Evolutionary conservation across 495 filamentous ascomycete genomes (phyloP).

Genomic region (Niebla homalea): DNA sequence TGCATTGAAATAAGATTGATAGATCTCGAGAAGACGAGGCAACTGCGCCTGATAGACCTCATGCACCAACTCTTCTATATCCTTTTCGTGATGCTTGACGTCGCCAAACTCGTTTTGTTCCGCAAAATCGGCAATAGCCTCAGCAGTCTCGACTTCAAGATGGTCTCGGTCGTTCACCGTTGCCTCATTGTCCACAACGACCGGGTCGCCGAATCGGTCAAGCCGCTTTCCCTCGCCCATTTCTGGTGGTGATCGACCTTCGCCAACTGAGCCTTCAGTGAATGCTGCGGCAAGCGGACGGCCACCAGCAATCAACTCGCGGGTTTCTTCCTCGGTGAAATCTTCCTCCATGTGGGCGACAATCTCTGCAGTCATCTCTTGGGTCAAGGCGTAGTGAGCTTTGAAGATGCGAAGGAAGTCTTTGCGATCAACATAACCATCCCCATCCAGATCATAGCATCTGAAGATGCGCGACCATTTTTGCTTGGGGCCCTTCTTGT

Average conservation of each 20-base stretch:
- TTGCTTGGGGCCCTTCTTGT: slow-evolving; percentile 51
- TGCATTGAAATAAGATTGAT: too few species aligned
- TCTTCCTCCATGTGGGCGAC: slow-evolving; percentile 72
- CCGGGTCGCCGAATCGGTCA: slow-evolving; percentile 45
- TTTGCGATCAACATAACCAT: slow-evolving; percentile 74
- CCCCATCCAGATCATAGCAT: slow-evolving; percentile 81
- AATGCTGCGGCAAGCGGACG: slow-evolving; percentile 67
- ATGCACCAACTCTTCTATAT: background rate
- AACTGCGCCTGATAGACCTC: slow-evolving; percentile 3
- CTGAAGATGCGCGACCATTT: slow-evolving; percentile 64
- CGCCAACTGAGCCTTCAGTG: slow-evolving; percentile 33
- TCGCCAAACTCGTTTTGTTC: slow-evolving; percentile 28
- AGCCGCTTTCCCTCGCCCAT: slow-evolving; percentile 48
- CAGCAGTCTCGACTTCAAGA: slow-evolving; percentile 36
- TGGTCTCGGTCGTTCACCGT: slow-evolving; percentile 31
- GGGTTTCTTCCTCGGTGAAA: slow-evolving; percentile 52
- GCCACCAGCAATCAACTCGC: slow-evolving; percentile 58
- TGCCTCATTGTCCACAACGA: slow-evolving; percentile 41
- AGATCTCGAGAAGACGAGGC: background rate
- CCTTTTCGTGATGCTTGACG: background rate
- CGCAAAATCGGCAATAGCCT: slow-evolving; percentile 34
- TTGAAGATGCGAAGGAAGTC: slow-evolving; percentile 89
- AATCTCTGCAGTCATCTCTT: slow-evolving; percentile 73
- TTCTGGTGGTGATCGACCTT: slow-evolving; percentile 39
- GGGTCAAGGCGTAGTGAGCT: slow-evolving; percentile 75